These are phyloP conservation scores for Zoysia matrella DNA, from an alignment of 202 grass and related monocot species.

Conservation along the genomic window DNA sequence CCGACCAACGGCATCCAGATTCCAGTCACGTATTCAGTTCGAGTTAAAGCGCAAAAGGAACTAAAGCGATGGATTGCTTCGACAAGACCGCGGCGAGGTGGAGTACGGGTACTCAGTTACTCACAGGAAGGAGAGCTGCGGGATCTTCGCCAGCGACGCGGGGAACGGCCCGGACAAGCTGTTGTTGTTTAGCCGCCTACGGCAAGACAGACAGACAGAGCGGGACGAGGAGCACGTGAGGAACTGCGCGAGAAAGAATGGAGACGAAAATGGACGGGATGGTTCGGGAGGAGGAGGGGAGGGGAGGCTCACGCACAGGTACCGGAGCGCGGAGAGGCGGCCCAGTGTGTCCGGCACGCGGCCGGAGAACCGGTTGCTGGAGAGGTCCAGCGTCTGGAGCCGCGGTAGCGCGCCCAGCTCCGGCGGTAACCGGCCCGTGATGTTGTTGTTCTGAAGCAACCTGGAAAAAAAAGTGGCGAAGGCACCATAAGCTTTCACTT, in stretches of 20 bases:
- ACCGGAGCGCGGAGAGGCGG: constrained; percentile 75
- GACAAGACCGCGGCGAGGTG: neutral
- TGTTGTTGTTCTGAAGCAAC: constrained; percentile 97
- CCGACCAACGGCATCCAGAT: neutral
- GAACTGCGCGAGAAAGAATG: neutral
- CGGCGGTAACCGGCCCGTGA: constrained; percentile 77
- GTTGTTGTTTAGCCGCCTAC: constrained; percentile 96
- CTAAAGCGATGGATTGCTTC: neutral
- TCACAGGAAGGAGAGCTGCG: constrained; percentile 79
- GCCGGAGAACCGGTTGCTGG: constrained; percentile 92
- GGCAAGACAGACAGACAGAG: neutral
- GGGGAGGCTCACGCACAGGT: constrained; percentile 58
- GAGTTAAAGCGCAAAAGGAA: constrained; percentile 3
- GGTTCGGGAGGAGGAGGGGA: neutral
- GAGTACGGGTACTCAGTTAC: neutral
- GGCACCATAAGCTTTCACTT: neutral
- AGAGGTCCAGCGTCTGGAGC: constrained; percentile 92
- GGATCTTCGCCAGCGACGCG: constrained; percentile 71
- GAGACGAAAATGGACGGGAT: constrained; percentile 2
- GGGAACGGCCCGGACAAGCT: constrained; percentile 41
- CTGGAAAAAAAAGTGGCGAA: constrained; percentile 34
- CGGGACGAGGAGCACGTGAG: neutral
- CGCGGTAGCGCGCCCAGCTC: constrained; percentile 77
- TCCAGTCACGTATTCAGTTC: constrained; percentile 6
- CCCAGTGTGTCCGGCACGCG: constrained; percentile 68